A percentile compares a stretch with the other conserved stretches of the same genome.
Evolutionary conservation across 192 early-diverging fungal species (phyloP).

Genomic region (Coemansia sp.): DNA sequence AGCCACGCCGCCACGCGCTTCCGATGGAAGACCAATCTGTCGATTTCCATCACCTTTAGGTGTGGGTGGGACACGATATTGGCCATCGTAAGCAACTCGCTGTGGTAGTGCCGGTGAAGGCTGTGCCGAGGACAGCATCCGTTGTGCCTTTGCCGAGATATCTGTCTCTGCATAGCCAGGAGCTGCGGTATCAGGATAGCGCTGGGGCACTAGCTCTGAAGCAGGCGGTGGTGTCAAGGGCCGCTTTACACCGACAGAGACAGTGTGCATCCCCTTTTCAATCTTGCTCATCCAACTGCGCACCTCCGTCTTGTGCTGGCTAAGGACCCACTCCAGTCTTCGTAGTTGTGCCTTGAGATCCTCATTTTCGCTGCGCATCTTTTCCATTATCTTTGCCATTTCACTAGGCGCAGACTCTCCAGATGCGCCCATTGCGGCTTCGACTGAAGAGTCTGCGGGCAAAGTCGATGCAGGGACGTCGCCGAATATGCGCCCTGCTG

Average conservation of each 20-base stretch:
- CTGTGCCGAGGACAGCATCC: neutral
- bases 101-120: neutral
- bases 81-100: neutral
- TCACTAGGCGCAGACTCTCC: neutral
- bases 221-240: neutral
- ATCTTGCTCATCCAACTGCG: conserved; percentile 43
- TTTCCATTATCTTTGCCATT: conserved; percentile 7
- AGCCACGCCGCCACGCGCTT: neutral
- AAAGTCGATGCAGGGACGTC: neutral
- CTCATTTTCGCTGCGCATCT: conserved; percentile 41
- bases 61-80: neutral
- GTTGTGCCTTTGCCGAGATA: neutral
- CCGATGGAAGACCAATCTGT: neutral
- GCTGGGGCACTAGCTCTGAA: neutral
- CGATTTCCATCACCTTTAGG: neutral
- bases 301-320: conserved; percentile 38
- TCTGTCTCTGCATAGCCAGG: neutral
- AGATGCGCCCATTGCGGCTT: conserved; percentile 4
- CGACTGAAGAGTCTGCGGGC: neutral
- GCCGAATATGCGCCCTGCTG: conserved; percentile 1
- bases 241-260: neutral
- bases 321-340: conserved; percentile 33
- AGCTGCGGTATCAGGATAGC: neutral
- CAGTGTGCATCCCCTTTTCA: conserved; percentile 21
- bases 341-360: conserved; percentile 36